Conservation (phyloP, 345 rosid genomes). For the Eutrema japonicum region DNA sequence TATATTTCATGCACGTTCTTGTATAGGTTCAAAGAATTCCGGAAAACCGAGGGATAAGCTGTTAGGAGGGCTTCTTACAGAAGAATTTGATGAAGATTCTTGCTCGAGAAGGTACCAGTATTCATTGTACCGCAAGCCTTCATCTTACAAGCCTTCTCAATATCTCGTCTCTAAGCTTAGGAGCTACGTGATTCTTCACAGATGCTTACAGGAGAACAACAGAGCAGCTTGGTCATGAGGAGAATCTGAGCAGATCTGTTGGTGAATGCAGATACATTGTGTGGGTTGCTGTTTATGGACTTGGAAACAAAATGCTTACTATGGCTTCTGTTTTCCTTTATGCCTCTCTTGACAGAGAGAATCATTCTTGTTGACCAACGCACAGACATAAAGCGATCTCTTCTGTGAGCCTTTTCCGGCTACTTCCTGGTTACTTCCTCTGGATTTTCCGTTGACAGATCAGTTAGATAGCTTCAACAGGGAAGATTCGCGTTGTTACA, state of each 20-base stretch:
- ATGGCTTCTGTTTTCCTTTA: slow-evolving; percentile 66
- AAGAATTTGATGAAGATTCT: slow-evolving; percentile 50
- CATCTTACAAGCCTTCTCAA: slow-evolving; percentile 49
- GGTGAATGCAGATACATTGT: slow-evolving; percentile 58
- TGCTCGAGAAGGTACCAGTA: slow-evolving; percentile 59
- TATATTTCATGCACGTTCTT: neutral
- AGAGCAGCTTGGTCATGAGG: slow-evolving; percentile 36
- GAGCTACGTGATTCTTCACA: slow-evolving; percentile 59
- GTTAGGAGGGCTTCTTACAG: slow-evolving; percentile 51
- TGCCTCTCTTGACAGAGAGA: slow-evolving; percentile 65
- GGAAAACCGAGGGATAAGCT: slow-evolving; percentile 39
- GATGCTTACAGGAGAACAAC: slow-evolving; percentile 50
- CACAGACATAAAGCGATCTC: slow-evolving; percentile 52
- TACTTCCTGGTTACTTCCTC: slow-evolving; percentile 62
- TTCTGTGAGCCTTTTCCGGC: slow-evolving; percentile 68
- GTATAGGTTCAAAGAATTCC: slow-evolving; percentile 40
- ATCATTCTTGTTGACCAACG: slow-evolving; percentile 63
- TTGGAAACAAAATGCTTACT: slow-evolving; percentile 64
- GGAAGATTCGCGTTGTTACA: slow-evolving; percentile 23
- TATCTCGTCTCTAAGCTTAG: slow-evolving; percentile 59
- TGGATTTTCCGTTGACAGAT: slow-evolving; percentile 50
- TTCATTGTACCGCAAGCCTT: slow-evolving; percentile 47
- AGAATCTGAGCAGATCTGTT: slow-evolving; percentile 1
- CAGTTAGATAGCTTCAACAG: slow-evolving; percentile 45
- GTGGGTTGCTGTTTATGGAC: slow-evolving; percentile 56